Percentiles rank a stretch among this genome's conserved stretches.
Conservation (phyloP, 2,329 filamentous ascomycete genomes). For the Sporothrix protearum region DNA sequence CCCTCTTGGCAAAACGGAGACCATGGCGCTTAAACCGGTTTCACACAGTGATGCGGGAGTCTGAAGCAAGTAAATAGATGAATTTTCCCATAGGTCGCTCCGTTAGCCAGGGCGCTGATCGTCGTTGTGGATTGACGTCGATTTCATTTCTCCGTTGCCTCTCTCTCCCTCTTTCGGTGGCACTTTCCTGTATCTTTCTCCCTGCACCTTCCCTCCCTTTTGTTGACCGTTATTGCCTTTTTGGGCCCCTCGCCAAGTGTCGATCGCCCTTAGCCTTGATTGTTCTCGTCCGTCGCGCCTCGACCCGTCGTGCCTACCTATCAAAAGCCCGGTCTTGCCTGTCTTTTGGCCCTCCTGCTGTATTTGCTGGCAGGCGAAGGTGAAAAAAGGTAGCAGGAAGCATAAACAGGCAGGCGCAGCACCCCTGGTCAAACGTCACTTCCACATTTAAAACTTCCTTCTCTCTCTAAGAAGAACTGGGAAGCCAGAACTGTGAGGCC, state of each 20-base stretch:
- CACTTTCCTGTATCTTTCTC: not conserved
- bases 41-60: not conserved
- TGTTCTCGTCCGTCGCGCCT: not conserved
- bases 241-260: not conserved
- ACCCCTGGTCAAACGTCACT: not conserved
- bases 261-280: constrained; percentile 10
- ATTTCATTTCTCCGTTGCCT: not conserved
- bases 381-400: not conserved
- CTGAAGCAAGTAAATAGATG: not conserved
- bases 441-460: not conserved
- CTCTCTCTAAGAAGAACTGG: not conserved
- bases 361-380: not conserved
- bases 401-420: constrained; percentile 17
- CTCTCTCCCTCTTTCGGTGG: not conserved
- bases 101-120: constrained; percentile 5
- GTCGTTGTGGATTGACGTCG: constrained; percentile 3
- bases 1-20: not conserved
- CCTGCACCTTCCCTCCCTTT: not conserved
- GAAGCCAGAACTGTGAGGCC: not conserved
- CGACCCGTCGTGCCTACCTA: constrained; percentile 2
- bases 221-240: constrained; percentile 12
- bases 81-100: not conserved
- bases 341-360: not conserved
- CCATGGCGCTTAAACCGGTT: constrained; percentile 13
- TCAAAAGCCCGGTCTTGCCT: not conserved